Evolutionary conservation across 1,284 basidiomycete species (phyloP), one percentile per base, ranked within the genome.

Genomic region (Chondrostereum purpureum): DNA sequence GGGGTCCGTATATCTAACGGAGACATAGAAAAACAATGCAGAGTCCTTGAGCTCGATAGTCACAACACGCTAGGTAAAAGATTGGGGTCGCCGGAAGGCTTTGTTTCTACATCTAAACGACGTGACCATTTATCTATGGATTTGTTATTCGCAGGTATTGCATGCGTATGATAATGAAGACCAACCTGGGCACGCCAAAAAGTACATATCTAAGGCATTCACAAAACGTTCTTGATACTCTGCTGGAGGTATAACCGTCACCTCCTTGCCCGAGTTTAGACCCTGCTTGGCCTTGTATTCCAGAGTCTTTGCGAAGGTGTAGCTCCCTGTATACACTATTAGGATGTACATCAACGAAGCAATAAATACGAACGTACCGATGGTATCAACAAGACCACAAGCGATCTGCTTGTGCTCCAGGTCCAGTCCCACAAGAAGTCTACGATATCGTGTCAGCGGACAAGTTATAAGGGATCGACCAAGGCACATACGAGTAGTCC

Each of bases 381-480:
- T 88, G 0, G 85, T 88, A 58, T 90, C 87, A 3, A 90, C 85
- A 0, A 90, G 69, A 0, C 86, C 86, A 49, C 84, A 85, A 19
- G 75, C 75, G 44, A 89, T 78, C 55, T 83, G 72, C 52, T 78
- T 80, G 46, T 65, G 67, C 48, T 73, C 70, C 43, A 78, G 72
- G 53, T 88, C 80, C 8, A 90, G 66, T 4, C 83, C 82, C 1
- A 87, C 67, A 11, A 87, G 65, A 21, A 86, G 67, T 12, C 81
- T 84, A 45, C n/a, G n/a, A n/a, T 0, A 1, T 11, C 11, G 19
- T 17, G 3, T 5, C 35, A 36, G 21, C 27, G 33, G 16, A 18
- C 27, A 4, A 13, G 18, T 8, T 3, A 18, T 4, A 21, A n/a
- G 14, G 39, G 5, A 31, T 14, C 35, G 33, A 11, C n/a, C 20